Evolutionary conservation across 2,329 filamentous ascomycete species (phyloP).

Genomic region (Cylindrodendrum hubeiense): DNA sequence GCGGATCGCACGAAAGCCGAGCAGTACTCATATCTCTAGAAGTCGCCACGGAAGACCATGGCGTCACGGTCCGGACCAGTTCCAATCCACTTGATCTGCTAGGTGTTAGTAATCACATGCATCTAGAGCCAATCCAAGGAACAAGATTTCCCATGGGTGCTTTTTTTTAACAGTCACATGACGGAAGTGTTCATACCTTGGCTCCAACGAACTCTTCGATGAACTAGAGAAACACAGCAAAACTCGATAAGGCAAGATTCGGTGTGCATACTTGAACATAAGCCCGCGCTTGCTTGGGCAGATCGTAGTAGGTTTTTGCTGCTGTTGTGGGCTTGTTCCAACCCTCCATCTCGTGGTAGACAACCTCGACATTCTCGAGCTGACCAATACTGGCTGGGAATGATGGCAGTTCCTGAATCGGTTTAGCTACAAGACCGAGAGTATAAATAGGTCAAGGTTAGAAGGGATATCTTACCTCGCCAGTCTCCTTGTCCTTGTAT

Average conservation of each 20-base stretch:
- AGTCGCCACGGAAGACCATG: slow-evolving; percentile 22
- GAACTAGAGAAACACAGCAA: background rate
- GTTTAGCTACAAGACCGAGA: background rate
- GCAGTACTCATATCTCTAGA: no score
- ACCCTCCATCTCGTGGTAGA: slow-evolving; percentile 16
- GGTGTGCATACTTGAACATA: background rate
- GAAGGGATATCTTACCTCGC: slow-evolving; percentile 11
- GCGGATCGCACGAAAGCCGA: no score
- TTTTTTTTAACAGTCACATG: no score
- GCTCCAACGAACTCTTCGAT: slow-evolving; percentile 2
- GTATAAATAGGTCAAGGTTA: background rate
- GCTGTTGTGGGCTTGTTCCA: slow-evolving; percentile 11
- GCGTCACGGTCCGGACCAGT: slow-evolving; percentile 32
- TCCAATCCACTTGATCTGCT: slow-evolving; percentile 34
- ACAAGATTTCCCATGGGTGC: background rate
- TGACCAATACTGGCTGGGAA: background rate
- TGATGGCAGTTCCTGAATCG: slow-evolving; percentile 3
- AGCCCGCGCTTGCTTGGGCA: slow-evolving; percentile 14
- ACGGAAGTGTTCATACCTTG: background rate
- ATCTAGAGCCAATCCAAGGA: background rate
- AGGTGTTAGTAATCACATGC: slow-evolving; percentile 7
- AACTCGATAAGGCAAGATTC: background rate
- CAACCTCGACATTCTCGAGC: slow-evolving; percentile 2
- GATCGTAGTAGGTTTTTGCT: slow-evolving; percentile 7
- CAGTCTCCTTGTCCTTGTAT: slow-evolving; percentile 4